These are phyloP conservation scores for Dinochytrium kinnereticum DNA, from an alignment of 371 early-diverging fungal species.

Conservation along the genomic window DNA sequence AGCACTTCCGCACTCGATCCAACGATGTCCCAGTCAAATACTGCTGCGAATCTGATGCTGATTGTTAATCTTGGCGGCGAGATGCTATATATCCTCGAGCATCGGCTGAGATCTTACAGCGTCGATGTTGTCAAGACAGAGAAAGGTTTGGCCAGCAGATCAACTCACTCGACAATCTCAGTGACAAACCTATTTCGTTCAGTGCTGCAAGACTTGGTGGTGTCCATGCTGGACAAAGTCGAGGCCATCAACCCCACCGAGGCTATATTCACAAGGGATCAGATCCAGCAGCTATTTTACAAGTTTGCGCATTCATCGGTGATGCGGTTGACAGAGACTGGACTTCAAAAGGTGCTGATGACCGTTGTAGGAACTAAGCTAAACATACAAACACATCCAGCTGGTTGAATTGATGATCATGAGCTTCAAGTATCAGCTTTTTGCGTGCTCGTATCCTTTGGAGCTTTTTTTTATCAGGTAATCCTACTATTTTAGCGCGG, in stretches of 20 bases:
- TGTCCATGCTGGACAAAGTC: not conserved
- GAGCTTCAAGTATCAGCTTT: slow-evolving; percentile 8
- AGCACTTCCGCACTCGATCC: too few species aligned
- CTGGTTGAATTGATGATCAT: not conserved
- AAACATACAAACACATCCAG: not conserved
- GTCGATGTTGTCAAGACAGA: not conserved
- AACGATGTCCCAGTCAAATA: too few species aligned
- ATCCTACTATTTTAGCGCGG: too few species aligned
- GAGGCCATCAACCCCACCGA: not conserved
- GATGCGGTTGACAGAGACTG: slow-evolving; percentile 3
- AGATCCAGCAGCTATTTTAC: not conserved
- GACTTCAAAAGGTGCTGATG: not conserved
- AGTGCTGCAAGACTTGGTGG: not conserved
- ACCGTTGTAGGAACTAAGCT: not conserved
- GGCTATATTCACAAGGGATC: not conserved
- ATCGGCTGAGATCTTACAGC: not conserved
- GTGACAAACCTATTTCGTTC: not conserved
- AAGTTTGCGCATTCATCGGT: not conserved
- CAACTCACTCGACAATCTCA: not conserved
- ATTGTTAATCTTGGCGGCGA: not conserved
- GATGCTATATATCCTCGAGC: slow-evolving; percentile 6
- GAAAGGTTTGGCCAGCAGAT: not conserved
- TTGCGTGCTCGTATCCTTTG: slow-evolving; percentile 5
- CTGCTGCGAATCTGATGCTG: not conserved
- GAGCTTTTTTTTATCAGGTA: not conserved